These are phyloP conservation scores for Hypoxylon trugodes DNA, from an alignment of 495 filamentous ascomycete species.

Conservation along the genomic window DNA sequence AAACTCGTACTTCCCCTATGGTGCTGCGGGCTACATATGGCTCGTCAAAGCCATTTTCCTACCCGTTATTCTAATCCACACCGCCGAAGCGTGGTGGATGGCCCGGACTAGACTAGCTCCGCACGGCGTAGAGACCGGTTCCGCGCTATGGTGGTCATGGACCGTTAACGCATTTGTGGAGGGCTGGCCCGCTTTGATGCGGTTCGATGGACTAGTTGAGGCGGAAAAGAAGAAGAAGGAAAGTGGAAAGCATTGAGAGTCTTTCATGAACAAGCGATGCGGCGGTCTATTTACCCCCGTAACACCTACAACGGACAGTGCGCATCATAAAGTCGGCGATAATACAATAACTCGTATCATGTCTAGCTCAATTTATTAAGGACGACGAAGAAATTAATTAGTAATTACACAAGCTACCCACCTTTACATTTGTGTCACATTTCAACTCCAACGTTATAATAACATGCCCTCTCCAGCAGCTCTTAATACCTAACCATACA, in stretches of 20 bases:
- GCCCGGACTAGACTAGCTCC: conserved; percentile 40
- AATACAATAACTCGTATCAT: too few relatives aligned
- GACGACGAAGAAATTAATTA: too few relatives aligned
- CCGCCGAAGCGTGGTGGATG: conserved; percentile 50
- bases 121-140: conserved; percentile 45
- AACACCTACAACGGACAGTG: background rate
- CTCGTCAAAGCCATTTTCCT: conserved; percentile 47
- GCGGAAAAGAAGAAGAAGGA: conserved; percentile 41
- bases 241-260: conserved; percentile 13
- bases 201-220: conserved; percentile 52
- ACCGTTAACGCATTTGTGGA: conserved; percentile 49
- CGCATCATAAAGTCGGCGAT: too few relatives aligned
- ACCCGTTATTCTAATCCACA: conserved; percentile 48
- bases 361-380: too few relatives aligned
- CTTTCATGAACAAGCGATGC: background rate
- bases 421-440: too few relatives aligned
- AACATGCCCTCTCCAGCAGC: too few relatives aligned
- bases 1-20: conserved; percentile 37
- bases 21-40: conserved; percentile 47
- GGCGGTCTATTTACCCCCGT: background rate
- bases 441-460: too few relatives aligned
- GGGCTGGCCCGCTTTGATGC: conserved; percentile 47
- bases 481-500: too few relatives aligned
- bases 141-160: conserved; percentile 51
- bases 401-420: too few relatives aligned